A percentile compares a stretch with the other conserved stretches of the same genome.
phyloP scores from a whole-genome alignment of 2,329 filamentous ascomycete genomes.

The Exophiala sideris region DNA sequence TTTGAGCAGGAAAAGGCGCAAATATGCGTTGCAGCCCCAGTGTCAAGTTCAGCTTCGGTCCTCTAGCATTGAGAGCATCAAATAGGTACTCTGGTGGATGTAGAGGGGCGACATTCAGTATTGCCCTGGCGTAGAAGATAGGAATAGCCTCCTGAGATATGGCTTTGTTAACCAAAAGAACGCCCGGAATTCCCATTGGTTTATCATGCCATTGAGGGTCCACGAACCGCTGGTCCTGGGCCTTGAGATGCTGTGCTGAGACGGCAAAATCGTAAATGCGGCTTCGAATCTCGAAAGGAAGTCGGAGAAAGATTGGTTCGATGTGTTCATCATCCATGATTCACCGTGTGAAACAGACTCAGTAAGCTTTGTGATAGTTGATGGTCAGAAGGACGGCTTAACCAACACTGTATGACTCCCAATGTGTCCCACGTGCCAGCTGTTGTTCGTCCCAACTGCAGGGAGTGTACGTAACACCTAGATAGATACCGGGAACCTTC shows the following conservation, averaged over 20 bases:
- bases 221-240: conserved; percentile 5
- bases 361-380: not conserved
- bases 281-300: conserved; percentile 11
- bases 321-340: too few species aligned
- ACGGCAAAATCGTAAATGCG: conserved; percentile 14
- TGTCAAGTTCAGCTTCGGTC: conserved; percentile 6
- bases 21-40: conserved; percentile 7
- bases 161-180: conserved; percentile 13
- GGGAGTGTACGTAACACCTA: too few species aligned
- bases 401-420: too few species aligned
- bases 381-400: not conserved
- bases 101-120: conserved; percentile 16
- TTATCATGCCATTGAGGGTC: conserved; percentile 10
- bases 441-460: too few species aligned
- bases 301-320: conserved; percentile 5
- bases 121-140: conserved; percentile 16
- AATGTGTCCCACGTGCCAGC: too few species aligned
- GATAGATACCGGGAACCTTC: too few species aligned
- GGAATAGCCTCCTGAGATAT: conserved; percentile 15
- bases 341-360: not conserved
- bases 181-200: conserved; percentile 7
- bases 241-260: conserved; percentile 11
- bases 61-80: not conserved
- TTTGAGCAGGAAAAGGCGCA: not conserved
- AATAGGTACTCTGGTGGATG: conserved; percentile 5